phyloP scores from a whole-genome alignment of 495 filamentous ascomycete species.

The Penicillium robsamsonii region DNA sequence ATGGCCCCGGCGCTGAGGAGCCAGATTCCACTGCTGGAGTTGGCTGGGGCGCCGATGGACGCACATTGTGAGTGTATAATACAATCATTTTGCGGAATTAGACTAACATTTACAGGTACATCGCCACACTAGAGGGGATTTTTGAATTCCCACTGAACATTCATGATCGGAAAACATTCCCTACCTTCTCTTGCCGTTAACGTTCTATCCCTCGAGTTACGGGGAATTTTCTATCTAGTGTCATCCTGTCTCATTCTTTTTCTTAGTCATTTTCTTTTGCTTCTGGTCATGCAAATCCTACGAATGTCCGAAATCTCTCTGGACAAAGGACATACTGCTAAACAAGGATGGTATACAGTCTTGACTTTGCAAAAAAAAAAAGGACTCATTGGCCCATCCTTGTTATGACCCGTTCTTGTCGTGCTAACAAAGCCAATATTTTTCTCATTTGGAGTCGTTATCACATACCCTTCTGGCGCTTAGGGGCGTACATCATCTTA shows the following conservation, averaged over 20 bases:
- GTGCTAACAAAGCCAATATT: not conserved
- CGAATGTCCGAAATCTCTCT: too few relatives aligned
- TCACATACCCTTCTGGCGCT: slow-evolving; percentile 22
- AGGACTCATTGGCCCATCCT: not conserved
- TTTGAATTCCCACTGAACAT: slow-evolving; percentile 70
- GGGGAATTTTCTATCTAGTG: not conserved
- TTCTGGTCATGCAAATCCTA: not conserved
- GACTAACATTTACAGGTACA: slow-evolving; percentile 50
- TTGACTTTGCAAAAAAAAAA: not conserved
- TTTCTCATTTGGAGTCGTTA: not conserved
- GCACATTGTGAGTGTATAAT: slow-evolving; percentile 60
- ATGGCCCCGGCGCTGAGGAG: slow-evolving; percentile 36
- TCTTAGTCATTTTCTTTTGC: not conserved
- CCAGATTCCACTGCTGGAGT: slow-evolving; percentile 61
- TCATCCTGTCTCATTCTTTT: not conserved
- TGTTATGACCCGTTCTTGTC: not conserved
- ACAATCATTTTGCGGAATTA: not conserved
- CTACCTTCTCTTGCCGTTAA: slow-evolving; percentile 58
- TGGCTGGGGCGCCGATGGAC: slow-evolving; percentile 68
- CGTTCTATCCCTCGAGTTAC: not conserved
- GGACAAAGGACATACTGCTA: not conserved
- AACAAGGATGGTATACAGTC: not conserved
- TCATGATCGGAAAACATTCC: slow-evolving; percentile 62
- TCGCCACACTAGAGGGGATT: slow-evolving; percentile 72
- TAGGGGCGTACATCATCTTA: slow-evolving; percentile 13